Percentiles rank a stretch among this genome's conserved stretches.
Evolutionary conservation across 257 asterid species (phyloP).

Genomic region (Jacaranda copaia): DNA sequence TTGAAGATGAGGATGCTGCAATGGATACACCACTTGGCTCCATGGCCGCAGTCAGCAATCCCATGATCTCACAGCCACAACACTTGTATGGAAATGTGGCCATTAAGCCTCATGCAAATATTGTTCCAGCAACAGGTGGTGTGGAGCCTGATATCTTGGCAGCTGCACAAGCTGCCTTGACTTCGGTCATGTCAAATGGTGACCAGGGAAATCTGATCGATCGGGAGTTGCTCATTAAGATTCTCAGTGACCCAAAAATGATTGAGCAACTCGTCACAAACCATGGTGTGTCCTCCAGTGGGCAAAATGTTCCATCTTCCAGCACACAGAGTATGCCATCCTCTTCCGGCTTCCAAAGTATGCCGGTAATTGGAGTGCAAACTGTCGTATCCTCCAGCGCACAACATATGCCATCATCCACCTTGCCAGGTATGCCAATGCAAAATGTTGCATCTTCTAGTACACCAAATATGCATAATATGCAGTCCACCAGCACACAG

Average conservation of each 20-base stretch:
- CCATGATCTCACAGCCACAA: slow-evolving; percentile 42
- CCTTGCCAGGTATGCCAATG: neutral
- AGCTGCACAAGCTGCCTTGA: slow-evolving; percentile 69
- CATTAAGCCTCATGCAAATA: slow-evolving; percentile 23
- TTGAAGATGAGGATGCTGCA: slow-evolving; percentile 87
- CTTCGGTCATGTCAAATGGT: slow-evolving; percentile 45
- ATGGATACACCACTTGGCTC: slow-evolving; percentile 43
- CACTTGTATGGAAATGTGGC: slow-evolving; percentile 41
- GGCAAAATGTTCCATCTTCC: slow-evolving; percentile 36
- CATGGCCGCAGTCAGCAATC: slow-evolving; percentile 26
- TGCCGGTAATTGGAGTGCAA: slow-evolving; percentile 28
- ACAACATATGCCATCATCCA: slow-evolving; percentile 31
- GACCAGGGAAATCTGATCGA: slow-evolving; percentile 68
- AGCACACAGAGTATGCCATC: slow-evolving; percentile 35
- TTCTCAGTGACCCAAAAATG: slow-evolving; percentile 76
- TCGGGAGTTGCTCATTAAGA: slow-evolving; percentile 64
- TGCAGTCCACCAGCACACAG: slow-evolving; percentile 49
- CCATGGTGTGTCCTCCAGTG: slow-evolving; percentile 43
- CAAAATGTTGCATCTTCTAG: slow-evolving; percentile 33
- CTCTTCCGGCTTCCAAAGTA: slow-evolving; percentile 37
- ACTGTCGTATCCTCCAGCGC: slow-evolving; percentile 17
- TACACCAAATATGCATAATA: slow-evolving; percentile 36
- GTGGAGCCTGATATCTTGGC: slow-evolving; percentile 59
- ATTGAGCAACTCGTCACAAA: slow-evolving; percentile 67
- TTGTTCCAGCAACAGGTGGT: slow-evolving; percentile 34